phyloP scores from a whole-genome alignment of 2,329 filamentous ascomycete species.

The Myriosclerotinia curreyana region DNA sequence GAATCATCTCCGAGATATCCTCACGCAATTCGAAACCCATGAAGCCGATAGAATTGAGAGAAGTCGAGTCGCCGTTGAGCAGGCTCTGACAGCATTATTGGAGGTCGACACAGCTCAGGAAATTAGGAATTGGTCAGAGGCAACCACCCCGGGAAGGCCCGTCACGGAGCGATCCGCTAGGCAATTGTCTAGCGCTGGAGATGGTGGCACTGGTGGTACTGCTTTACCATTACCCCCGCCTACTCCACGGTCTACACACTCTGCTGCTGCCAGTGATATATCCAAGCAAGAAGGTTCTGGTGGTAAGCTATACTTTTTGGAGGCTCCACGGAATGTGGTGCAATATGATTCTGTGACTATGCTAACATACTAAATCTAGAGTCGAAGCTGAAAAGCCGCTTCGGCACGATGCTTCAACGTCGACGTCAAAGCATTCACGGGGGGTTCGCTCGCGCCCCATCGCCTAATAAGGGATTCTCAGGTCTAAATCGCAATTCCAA shows the following conservation, averaged over 20 bases:
- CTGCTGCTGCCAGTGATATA: conserved; percentile 35
- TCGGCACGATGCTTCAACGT: conserved; percentile 67
- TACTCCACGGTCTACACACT: conserved; percentile 32
- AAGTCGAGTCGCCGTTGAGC: conserved; percentile 69
- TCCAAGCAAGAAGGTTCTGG: conserved; percentile 25
- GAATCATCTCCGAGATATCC: conserved; percentile 83
- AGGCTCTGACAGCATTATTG: conserved; percentile 75
- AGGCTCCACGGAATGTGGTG: background rate
- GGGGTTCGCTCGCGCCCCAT: conserved; percentile 53
- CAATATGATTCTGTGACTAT: background rate
- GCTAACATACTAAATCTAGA: conserved; percentile 39
- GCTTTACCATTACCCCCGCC: conserved; percentile 33
- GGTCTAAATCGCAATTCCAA: conserved; percentile 60
- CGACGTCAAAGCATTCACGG: conserved; percentile 65
- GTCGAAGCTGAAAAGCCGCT: conserved; percentile 58
- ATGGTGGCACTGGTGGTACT: conserved; percentile 19
- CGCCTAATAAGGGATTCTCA: conserved; percentile 51
- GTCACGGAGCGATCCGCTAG: conserved; percentile 36
- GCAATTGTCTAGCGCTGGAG: conserved; percentile 34
- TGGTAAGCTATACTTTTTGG: conserved; percentile 7
- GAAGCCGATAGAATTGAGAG: conserved; percentile 84
- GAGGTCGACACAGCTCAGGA: conserved; percentile 86
- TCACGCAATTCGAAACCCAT: conserved; percentile 91
- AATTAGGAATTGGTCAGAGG: conserved; percentile 67
- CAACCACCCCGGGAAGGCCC: conserved; percentile 41